A percentile compares a stretch with the other conserved stretches of the same genome.
phyloP scores from a whole-genome alignment of 116 monocot species.

The Cymodocea nodosa region DNA sequence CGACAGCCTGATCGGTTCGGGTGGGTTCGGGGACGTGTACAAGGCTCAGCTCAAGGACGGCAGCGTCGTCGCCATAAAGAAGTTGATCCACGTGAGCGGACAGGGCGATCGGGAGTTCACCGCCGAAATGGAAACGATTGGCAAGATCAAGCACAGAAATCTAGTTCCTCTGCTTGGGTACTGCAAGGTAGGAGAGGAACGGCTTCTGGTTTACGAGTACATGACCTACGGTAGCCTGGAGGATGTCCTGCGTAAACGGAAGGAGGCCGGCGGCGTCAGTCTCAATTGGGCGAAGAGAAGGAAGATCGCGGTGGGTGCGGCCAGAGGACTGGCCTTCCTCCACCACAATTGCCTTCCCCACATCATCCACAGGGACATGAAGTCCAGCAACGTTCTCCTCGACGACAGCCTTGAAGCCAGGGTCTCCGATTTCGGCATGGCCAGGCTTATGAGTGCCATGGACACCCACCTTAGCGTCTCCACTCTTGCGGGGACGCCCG shows the following conservation, averaged over 20 bases:
- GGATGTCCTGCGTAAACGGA: slow-evolving; percentile 6
- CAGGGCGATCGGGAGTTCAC: slow-evolving; percentile 77
- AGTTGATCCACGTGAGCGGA: slow-evolving; percentile 55
- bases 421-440: slow-evolving; percentile 87
- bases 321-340: slow-evolving; percentile 65
- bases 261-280: slow-evolving; percentile 16
- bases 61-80: slow-evolving; percentile 59
- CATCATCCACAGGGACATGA: slow-evolving; percentile 89
- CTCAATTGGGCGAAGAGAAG: slow-evolving; percentile 54
- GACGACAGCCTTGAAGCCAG: slow-evolving; percentile 62
- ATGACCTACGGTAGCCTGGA: slow-evolving; percentile 69
- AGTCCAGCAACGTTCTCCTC: slow-evolving; percentile 77
- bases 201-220: slow-evolving; percentile 70
- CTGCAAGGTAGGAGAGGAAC: slow-evolving; percentile 70
- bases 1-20: slow-evolving; percentile 51
- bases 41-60: slow-evolving; percentile 75
- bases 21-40: slow-evolving; percentile 79
- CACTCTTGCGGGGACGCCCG: slow-evolving; percentile 68
- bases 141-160: slow-evolving; percentile 75
- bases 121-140: slow-evolving; percentile 86
- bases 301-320: slow-evolving; percentile 62
- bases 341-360: slow-evolving; percentile 87
- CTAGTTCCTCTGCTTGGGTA: slow-evolving; percentile 66
- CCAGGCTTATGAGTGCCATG: slow-evolving; percentile 49
- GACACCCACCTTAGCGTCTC: slow-evolving; percentile 75